Evolutionary conservation across 2,329 filamentous ascomycete genomes (phyloP).

Genomic region (Fusarium sarcochroum): DNA sequence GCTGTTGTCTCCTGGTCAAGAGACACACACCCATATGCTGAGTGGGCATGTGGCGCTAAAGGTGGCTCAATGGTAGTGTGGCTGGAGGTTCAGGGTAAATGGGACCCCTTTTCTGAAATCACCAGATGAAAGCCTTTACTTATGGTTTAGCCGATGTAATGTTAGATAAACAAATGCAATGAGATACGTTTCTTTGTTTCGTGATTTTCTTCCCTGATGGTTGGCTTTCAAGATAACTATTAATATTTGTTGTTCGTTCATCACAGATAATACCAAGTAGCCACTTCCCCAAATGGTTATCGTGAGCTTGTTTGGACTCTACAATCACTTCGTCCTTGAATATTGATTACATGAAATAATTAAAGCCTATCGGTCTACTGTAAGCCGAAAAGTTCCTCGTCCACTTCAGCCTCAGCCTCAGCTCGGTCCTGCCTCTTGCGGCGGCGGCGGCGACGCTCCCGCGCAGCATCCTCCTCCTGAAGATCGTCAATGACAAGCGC

Average conservation of each 20-base stretch:
- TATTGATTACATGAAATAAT: no score
- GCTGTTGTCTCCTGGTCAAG: constrained; percentile 35
- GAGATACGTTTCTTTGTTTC: neutral
- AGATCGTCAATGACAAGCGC: neutral
- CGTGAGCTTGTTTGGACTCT: no score
- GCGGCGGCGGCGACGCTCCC: neutral
- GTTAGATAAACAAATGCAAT: neutral
- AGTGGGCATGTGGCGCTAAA: constrained; percentile 22
- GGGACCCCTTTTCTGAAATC: constrained; percentile 14
- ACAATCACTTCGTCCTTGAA: no score
- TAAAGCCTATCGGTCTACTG: neutral
- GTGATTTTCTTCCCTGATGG: no score
- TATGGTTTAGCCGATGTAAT: no score
- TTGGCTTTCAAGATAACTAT: no score
- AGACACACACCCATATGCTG: constrained; percentile 14
- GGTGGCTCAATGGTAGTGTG: constrained; percentile 27
- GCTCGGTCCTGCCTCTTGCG: neutral
- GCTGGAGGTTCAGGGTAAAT: constrained; percentile 28
- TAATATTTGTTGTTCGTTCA: no score
- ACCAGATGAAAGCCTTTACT: neutral
- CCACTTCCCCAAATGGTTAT: no score
- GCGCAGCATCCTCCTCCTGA: neutral
- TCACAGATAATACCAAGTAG: no score
- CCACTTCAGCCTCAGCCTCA: neutral
- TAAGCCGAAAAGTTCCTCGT: neutral